A percentile compares a stretch with the other conserved stretches of the same genome.
phyloP scores from a whole-genome alignment of 2,329 filamentous ascomycete genomes.

The Colletotrichum karsti region DNA sequence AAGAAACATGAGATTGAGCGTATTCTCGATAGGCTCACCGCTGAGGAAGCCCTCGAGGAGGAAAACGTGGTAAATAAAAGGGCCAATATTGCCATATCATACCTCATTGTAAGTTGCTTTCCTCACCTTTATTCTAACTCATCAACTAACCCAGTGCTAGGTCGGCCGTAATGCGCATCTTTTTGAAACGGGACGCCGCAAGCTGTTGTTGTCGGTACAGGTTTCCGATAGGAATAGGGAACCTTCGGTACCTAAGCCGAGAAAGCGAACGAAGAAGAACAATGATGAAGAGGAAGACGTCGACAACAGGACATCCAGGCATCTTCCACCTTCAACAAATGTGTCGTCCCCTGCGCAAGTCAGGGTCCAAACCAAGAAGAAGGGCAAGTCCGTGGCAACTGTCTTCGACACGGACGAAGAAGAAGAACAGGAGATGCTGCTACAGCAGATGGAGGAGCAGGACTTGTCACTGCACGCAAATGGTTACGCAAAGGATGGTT shows the following conservation, averaged over 20 bases:
- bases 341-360: constrained; percentile 58
- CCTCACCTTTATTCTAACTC: neutral
- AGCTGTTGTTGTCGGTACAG: constrained; percentile 54
- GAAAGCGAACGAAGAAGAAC: constrained; percentile 46
- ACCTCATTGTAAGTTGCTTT: constrained; percentile 67
- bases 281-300: constrained; percentile 39
- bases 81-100: constrained; percentile 76
- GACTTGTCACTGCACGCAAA: constrained; percentile 48
- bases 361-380: constrained; percentile 35
- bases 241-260: constrained; percentile 38
- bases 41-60: constrained; percentile 78
- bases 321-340: constrained; percentile 50
- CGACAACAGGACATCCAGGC: constrained; percentile 28
- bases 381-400: constrained; percentile 35
- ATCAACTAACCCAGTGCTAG: constrained; percentile 31
- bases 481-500: constrained; percentile 58
- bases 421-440: constrained; percentile 22
- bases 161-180: constrained; percentile 49
- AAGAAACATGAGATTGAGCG: constrained; percentile 82
- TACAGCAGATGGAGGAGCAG: constrained; percentile 44
- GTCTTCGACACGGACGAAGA: constrained; percentile 30
- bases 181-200: constrained; percentile 54
- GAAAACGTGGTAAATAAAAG: constrained; percentile 69
- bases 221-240: constrained; percentile 41
- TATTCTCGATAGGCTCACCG: constrained; percentile 80